Evolutionary conservation across 805 yeast species (phyloP), one percentile per base, ranked within the genome.

Genomic region (Lipomyces starkeyi): DNA sequence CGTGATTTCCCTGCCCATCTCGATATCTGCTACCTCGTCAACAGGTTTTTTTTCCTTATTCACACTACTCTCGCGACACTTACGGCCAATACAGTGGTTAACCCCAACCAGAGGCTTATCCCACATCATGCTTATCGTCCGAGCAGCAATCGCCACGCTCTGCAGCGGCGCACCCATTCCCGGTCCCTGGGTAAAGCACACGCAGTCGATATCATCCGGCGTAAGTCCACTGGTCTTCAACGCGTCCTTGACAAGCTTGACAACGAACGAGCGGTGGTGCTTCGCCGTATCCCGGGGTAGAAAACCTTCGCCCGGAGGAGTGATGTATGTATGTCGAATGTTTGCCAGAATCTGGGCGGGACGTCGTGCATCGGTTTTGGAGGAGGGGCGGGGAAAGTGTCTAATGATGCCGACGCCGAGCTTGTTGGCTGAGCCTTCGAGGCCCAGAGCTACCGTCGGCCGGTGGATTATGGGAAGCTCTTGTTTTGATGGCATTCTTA

Each of bases 141-240:
- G 82, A 0, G 99, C 98, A 0, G 97, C 96, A 60, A 95, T 83
- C 2, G 90, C 98, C 53, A 93, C 97, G 65, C 94, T 87, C 74
- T 95, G 97, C 63, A 95, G 80, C 0, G 99, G 99, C 0, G 98
- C 98, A 2, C 99, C 99, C 98, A 95, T 95, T 0, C 99, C 99
- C 0, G 99, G 99, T 4, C 99, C 99, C 79, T 91, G 96, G 0
- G 99, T 95, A 78, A 95, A 95, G 78, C 97, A 92, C 60, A 95
- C 90, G 70, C 83, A 81, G 68, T 81, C 82, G 37, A 81, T 71
- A 8, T 80, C 81, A 2, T 62, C 61, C 61, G 59, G 49, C 37
- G 74, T 72, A 5, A 91, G 74, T 0, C 80, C 78, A 1, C 96
- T 89, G 55, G 88, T 93, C 1, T 77, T 77, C 55, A 95, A 75